Base-by-base conservation (phyloP, 257 asterid genomes). In the Solanum ossicruentum region DNA sequence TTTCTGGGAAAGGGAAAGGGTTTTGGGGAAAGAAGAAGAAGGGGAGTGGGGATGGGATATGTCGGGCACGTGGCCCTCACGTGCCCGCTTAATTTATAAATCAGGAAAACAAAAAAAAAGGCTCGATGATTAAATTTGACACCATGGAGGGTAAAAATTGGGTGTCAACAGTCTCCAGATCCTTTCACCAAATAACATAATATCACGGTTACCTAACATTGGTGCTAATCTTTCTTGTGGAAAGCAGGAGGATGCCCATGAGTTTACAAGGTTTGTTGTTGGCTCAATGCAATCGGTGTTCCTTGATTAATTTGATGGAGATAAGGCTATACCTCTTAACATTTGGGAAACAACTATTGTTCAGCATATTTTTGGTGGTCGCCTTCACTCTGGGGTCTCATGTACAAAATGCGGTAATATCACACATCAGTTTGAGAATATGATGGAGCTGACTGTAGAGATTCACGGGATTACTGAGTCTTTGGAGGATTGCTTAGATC, bases 361-460 rank as follows among this genome's bases (percentile, higher is more conserved):
- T 89, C 98, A 96, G 86, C 99, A 96, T 90, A 93, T 95, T 86
- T 96, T 96, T 89, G 99, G 99, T 26, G 99, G 98, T 36, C 95
- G 89, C 57, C 98, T 96, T 85, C 97, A 93, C 84, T 96, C 99
- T 78, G 98, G 93, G 99, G 99, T 96, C 84, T 88, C 90, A 88
- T 96, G 99, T 81, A 86, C 97, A 23, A 88, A 90, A 88, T 96
- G 99, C 92, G 89, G 90, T 84, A 96, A 92, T 81, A 86, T 92
- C 58, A 95, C 99, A 8, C 91, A 93, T 87, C 98, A 93, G 90
- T 93, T 89, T 85, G 99, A 96, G 86, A 96, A 94, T 88, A 93
- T 96, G 97, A 95, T 96, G 99, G 99, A 96, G 90, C 93, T 96
- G 91, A 96, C 97, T 66, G 98, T 96, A 86, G 99, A 95, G 90